Conservation (phyloP, 192 early-diverging fungal species). For the Phlyctochytrium bullatum region DNA sequence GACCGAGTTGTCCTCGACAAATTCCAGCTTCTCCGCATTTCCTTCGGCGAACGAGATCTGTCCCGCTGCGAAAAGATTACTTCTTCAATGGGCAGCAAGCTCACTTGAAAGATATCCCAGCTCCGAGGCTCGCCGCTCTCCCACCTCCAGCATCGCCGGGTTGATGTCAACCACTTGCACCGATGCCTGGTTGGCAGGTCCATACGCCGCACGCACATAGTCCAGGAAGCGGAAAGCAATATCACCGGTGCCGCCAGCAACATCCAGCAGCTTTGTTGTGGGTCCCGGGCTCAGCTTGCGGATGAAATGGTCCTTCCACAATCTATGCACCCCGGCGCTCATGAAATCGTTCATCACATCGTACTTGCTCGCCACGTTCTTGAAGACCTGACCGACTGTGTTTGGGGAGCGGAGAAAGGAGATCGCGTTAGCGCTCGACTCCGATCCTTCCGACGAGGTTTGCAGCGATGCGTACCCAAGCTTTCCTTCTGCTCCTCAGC, state of each 20-base stretch:
- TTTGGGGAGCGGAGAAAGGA: conserved; percentile 17
- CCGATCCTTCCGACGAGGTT: neutral
- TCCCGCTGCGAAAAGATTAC: conserved; percentile 33
- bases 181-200: conserved; percentile 46
- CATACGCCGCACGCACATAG: conserved; percentile 70
- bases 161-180: conserved; percentile 97
- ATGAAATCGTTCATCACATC: conserved; percentile 99
- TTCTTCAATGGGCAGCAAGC: neutral
- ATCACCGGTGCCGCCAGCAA: conserved; percentile 97
- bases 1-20: conserved; percentile 71
- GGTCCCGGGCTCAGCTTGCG: conserved; percentile 74
- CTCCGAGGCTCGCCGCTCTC: conserved; percentile 57
- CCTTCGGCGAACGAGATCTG: conserved; percentile 77
- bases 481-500: conserved; percentile 81
- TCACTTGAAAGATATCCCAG: conserved; percentile 30
- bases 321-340: conserved; percentile 87
- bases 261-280: conserved; percentile 85
- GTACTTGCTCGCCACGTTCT: conserved; percentile 93
- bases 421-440: neutral
- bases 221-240: conserved; percentile 95
- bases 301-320: conserved; percentile 97
- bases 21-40: conserved; percentile 83
- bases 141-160: conserved; percentile 91
- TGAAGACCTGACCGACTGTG: conserved; percentile 84
- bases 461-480: conserved; percentile 54